Evolutionary conservation across 2,329 filamentous ascomycete species (phyloP).

Genomic region (Xylariaceae sp.): DNA sequence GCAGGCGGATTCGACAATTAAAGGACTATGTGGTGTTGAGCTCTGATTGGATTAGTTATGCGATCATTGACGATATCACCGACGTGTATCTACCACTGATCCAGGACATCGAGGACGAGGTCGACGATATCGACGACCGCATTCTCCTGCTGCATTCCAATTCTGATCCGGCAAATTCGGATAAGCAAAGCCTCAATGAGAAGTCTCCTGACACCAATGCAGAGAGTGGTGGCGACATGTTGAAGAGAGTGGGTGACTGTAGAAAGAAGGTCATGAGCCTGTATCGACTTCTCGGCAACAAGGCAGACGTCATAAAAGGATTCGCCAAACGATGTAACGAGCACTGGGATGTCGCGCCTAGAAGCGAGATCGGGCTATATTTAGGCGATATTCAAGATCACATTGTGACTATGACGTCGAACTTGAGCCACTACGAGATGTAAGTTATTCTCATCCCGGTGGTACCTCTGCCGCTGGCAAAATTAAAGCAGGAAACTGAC

Average conservation of each 20-base stretch:
- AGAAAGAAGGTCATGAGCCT: conserved; percentile 97
- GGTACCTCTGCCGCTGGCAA: neutral
- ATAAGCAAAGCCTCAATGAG: conserved; percentile 30
- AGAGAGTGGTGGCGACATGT: conserved; percentile 70
- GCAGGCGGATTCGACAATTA: conserved; percentile 85
- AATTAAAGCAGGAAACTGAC: neutral
- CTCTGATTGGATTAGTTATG: conserved; percentile 97
- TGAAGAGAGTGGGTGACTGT: conserved; percentile 87
- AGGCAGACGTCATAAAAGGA: conserved; percentile 98
- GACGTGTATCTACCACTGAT: conserved; percentile 94
- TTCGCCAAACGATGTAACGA: conserved; percentile 98
- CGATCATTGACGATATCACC: conserved; percentile 96
- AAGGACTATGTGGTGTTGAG: conserved; percentile 90
- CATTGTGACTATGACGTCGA: conserved; percentile 97
- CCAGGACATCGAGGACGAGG: conserved; percentile 88
- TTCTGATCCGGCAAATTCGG: conserved; percentile 35
- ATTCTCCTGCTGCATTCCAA: conserved; percentile 78
- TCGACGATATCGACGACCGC: conserved; percentile 92
- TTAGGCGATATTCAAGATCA: conserved; percentile 98
- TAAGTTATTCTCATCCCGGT: conserved; percentile 38
- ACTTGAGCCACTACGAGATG: conserved; percentile 95
- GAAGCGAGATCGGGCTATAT: conserved; percentile 95
- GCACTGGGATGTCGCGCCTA: conserved; percentile 92
- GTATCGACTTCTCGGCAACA: conserved; percentile 89
- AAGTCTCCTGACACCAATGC: conserved; percentile 40